Evolutionary conservation across 2,329 filamentous ascomycete genomes (phyloP).

Genomic region (Penicillium italicum): DNA sequence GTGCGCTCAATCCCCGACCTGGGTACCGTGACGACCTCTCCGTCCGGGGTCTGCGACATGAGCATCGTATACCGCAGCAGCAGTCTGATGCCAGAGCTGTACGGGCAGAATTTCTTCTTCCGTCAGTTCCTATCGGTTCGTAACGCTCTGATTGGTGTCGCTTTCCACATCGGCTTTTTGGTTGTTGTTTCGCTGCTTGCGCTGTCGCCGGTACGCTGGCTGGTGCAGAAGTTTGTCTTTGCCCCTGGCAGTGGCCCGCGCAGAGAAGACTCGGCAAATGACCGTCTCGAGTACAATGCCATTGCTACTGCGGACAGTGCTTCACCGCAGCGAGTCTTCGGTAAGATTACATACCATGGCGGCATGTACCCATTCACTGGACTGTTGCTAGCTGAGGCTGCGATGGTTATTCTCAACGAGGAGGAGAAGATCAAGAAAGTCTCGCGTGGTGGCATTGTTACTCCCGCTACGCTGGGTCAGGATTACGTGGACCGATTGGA

Average conservation of each 20-base stretch:
- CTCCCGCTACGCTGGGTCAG: conserved; percentile 48
- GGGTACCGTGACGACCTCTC: conserved; percentile 55
- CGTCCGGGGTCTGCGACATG: conserved; percentile 52
- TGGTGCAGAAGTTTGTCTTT: conserved; percentile 47
- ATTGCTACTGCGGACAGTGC: conserved; percentile 42
- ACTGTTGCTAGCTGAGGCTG: conserved; percentile 44
- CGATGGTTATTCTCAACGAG: conserved; percentile 43
- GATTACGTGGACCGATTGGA: conserved; percentile 46
- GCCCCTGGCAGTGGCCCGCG: conserved; percentile 51
- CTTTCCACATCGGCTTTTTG: conserved; percentile 49
- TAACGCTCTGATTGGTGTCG: conserved; percentile 47
- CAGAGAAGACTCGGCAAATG: conserved; percentile 41
- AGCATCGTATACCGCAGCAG: conserved; percentile 59
- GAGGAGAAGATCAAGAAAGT: conserved; percentile 41
- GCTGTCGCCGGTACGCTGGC: conserved; percentile 52
- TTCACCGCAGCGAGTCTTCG: conserved; percentile 39
- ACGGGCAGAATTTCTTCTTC: conserved; percentile 58
- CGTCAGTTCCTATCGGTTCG: conserved; percentile 54
- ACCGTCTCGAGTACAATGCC: conserved; percentile 44
- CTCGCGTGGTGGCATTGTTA: conserved; percentile 48
- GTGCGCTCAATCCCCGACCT: conserved; percentile 54
- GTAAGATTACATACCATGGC: conserved; percentile 42
- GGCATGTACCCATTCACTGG: conserved; percentile 45
- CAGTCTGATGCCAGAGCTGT: conserved; percentile 55
- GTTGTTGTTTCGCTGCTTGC: conserved; percentile 47